Evolutionary conservation across 2,329 filamentous ascomycete species (phyloP).

Genomic region (Domatiomyces catenatus): DNA sequence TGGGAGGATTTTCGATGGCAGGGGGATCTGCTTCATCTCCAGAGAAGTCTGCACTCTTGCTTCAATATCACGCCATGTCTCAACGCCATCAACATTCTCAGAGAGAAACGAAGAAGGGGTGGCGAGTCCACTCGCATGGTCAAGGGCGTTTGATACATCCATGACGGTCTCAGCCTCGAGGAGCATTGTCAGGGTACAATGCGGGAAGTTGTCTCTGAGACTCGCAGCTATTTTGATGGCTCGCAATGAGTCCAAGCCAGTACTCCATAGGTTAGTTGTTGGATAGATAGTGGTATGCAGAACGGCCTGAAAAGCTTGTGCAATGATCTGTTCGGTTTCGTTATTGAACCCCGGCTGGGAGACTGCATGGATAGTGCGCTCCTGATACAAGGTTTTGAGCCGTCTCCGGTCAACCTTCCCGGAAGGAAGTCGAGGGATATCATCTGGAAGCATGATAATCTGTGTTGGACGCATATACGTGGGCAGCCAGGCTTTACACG

Average conservation of each 20-base stretch:
- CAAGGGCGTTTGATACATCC: constrained; percentile 5
- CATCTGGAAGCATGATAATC: constrained; percentile 41
- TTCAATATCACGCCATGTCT: not conserved
- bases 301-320: constrained; percentile 26
- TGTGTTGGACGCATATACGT: constrained; percentile 71
- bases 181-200: constrained; percentile 44
- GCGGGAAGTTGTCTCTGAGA: constrained; percentile 43
- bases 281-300: constrained; percentile 26
- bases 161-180: constrained; percentile 40
- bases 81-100: not conserved
- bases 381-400: constrained; percentile 29
- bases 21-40: constrained; percentile 33
- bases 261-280: constrained; percentile 33
- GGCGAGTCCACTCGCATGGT: not conserved
- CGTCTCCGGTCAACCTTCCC: constrained; percentile 65
- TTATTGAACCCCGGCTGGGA: constrained; percentile 3
- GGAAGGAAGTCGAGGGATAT: constrained; percentile 62
- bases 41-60: not conserved
- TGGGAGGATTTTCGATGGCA: constrained; percentile 28
- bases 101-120: not conserved
- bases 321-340: constrained; percentile 22
- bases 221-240: constrained; percentile 49
- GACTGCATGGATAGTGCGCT: not conserved
- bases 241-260: constrained; percentile 52
- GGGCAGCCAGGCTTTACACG: constrained; percentile 62